A percentile compares a stretch with the other conserved stretches of the same genome.
Evolutionary conservation across 805 yeast species (phyloP).

Genomic region (Komagataella populi): DNA sequence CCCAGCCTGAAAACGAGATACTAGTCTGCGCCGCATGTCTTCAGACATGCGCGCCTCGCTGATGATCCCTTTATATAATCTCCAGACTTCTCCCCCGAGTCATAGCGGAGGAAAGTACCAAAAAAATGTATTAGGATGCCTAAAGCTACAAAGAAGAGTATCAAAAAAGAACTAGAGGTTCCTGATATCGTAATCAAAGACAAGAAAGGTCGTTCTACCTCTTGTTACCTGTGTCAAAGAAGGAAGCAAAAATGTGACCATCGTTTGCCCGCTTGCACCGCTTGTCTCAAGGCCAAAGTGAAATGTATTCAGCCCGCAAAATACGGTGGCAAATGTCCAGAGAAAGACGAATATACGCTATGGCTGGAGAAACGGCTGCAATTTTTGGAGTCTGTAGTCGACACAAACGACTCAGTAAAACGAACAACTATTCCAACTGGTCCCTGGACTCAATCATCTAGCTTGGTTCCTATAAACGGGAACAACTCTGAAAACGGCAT

Average conservation of each 20-base stretch:
- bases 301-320: conserved; percentile 52
- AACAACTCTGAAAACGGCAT: neutral
- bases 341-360: conserved; percentile 43
- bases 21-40: neutral
- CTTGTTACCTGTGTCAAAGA: conserved; percentile 42
- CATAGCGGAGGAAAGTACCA: neutral
- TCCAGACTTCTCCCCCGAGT: neutral
- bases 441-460: neutral
- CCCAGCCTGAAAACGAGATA: neutral
- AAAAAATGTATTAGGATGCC: neutral
- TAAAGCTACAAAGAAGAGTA: neutral
- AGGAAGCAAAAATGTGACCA: conserved; percentile 57
- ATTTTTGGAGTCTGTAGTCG: conserved; percentile 23
- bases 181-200: conserved; percentile 12
- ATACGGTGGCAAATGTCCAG: conserved; percentile 29
- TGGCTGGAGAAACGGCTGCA: conserved; percentile 42
- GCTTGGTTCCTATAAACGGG: neutral
- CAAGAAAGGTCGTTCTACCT: conserved; percentile 42
- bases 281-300: conserved; percentile 50
- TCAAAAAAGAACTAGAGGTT: neutral
- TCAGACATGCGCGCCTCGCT: neutral
- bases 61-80: neutral
- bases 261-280: conserved; percentile 48
- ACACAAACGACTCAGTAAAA: neutral
- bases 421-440: neutral